These are phyloP conservation scores for Puccinia polysora DNA, from an alignment of 1,284 basidiomycete species.

Conservation along the genomic window DNA sequence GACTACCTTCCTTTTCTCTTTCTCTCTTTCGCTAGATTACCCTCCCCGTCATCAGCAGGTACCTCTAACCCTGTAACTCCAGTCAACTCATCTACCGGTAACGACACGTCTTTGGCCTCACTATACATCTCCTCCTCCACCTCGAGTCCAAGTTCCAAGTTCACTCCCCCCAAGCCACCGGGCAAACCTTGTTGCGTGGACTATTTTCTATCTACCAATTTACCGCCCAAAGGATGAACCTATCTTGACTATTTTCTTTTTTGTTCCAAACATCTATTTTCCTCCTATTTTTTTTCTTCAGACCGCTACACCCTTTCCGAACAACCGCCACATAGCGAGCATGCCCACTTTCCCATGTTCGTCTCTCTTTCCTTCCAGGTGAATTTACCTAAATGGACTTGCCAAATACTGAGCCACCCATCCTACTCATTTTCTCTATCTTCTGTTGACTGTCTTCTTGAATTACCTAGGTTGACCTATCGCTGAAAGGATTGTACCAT, in stretches of 20 bases:
- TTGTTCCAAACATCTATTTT: background rate
- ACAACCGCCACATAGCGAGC: constrained; percentile 28
- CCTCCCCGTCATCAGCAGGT: background rate
- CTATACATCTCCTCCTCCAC: constrained; percentile 13
- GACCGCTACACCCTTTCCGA: constrained; percentile 27
- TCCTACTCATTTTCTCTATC: background rate
- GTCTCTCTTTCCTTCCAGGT: background rate
- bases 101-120: constrained; percentile 5
- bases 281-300: constrained; percentile 1
- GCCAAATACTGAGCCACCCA: background rate
- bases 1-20: background rate
- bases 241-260: constrained; percentile 3
- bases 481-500: too few species aligned
- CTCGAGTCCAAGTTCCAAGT: background rate
- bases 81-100: background rate
- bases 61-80: background rate
- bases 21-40: constrained; percentile 6
- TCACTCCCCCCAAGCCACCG: constrained; percentile 31
- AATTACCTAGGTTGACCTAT: constrained; percentile 13
- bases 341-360: constrained; percentile 42
- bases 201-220: too few species aligned
- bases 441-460: background rate
- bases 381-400: background rate
- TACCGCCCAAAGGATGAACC: too few species aligned
- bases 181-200: constrained; percentile 37